Conservation (phyloP, 1,139 yeast species). For the Maudiozyma humilis region DNA sequence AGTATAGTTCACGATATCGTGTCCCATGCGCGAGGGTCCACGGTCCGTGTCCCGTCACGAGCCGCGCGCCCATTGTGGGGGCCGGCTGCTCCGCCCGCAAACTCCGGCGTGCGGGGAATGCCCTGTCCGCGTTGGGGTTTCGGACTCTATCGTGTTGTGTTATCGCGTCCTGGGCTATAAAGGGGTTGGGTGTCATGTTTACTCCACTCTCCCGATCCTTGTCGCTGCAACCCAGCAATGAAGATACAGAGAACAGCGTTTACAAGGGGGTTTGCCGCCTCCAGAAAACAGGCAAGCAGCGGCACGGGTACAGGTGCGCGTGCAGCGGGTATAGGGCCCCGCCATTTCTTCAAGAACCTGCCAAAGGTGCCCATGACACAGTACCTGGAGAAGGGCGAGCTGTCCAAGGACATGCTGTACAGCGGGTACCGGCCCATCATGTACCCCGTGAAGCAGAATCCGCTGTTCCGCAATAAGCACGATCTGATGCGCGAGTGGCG, state of each 20-base stretch:
- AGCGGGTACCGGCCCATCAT: conserved; percentile 30
- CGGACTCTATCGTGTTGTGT: too few species aligned
- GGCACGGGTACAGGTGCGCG: not conserved
- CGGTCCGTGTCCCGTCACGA: too few species aligned
- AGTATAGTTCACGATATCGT: not conserved
- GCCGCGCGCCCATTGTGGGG: not conserved
- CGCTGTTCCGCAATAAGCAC: conserved; percentile 20
- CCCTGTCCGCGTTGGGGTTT: too few species aligned
- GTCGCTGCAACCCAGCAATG: not conserved
- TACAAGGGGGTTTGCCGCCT: not conserved
- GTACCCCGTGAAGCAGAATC: conserved; percentile 30
- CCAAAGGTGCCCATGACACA: conserved; percentile 30
- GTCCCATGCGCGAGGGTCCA: too few species aligned
- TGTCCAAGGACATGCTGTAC: conserved; percentile 26
- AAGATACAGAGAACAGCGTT: not conserved
- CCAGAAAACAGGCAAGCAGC: not conserved
- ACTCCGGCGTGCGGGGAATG: not conserved
- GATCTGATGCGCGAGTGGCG: conserved; percentile 1
- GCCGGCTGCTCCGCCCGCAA: not conserved
- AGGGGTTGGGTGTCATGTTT: not conserved
- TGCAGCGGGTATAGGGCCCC: not conserved
- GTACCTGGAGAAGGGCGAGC: conserved; percentile 22
- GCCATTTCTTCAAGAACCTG: conserved; percentile 16
- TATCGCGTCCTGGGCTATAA: too few species aligned
- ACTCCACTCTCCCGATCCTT: too few species aligned